phyloP scores from a whole-genome alignment of 352 stramenopile genomes.

The Achlya hypogyna region DNA sequence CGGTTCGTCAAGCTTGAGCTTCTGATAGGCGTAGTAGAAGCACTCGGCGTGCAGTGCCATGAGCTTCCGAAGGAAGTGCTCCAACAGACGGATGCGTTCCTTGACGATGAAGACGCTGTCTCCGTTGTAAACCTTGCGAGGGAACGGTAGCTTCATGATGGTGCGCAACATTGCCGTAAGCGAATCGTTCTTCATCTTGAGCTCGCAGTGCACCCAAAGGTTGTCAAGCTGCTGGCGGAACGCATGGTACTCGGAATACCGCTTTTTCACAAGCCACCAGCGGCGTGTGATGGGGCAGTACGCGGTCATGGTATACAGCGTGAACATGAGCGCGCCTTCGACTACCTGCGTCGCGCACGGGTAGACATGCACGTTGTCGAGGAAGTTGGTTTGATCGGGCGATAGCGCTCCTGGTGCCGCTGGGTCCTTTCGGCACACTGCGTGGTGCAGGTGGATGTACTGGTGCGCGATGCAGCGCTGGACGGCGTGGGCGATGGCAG shows the following conservation, averaged over 20 bases:
- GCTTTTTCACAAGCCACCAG: conserved; percentile 17
- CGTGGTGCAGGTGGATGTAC: not conserved
- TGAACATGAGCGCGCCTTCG: not conserved
- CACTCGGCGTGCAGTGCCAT: conserved; percentile 11
- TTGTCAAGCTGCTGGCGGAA: conserved; percentile 1
- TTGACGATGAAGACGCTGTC: conserved; percentile 5
- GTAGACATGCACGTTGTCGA: not conserved
- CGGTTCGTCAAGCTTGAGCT: not conserved
- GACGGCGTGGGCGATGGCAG: not conserved
- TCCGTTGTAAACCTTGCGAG: not conserved
- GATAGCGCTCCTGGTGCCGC: not conserved
- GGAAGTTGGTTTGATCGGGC: not conserved
- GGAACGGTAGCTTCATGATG: conserved; percentile 4
- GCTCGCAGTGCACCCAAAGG: not conserved
- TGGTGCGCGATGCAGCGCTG: not conserved
- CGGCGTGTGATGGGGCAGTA: conserved; percentile 12
- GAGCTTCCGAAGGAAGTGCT: not conserved
- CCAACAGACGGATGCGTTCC: conserved; percentile 1
- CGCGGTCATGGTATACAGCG: conserved; percentile 13
- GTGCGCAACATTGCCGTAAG: not conserved
- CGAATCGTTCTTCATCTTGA: not conserved
- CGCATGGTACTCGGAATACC: conserved; percentile 2
- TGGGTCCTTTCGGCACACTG: not conserved
- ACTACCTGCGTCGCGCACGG: not conserved
- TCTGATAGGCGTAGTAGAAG: conserved; percentile 4